Conservation (phyloP, 805 yeast species). For the Metschnikowia dekortorum region DNA sequence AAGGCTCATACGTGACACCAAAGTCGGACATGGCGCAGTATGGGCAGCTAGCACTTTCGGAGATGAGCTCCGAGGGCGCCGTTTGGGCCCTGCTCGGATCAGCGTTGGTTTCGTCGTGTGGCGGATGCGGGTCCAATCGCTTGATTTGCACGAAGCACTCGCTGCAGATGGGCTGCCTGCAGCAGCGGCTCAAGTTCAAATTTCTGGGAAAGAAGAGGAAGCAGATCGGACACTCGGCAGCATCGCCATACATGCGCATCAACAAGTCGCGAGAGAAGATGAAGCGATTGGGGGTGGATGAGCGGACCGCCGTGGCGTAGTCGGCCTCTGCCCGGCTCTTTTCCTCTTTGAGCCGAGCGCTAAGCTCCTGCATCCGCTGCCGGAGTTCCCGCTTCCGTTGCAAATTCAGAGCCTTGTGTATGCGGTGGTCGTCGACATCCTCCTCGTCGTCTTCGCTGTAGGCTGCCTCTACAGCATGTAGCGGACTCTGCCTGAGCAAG, state of each 20-base stretch:
- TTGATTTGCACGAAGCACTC: conserved; percentile 97
- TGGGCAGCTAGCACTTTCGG: conserved; percentile 90
- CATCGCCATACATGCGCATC: conserved; percentile 57
- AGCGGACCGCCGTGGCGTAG: conserved; percentile 24
- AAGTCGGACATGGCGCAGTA: conserved; percentile 86
- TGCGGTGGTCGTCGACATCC: conserved; percentile 59
- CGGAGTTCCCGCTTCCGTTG: conserved; percentile 49
- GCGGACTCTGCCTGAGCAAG: conserved; percentile 44
- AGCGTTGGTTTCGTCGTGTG: conserved; percentile 53
- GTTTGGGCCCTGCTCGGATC: conserved; percentile 27
- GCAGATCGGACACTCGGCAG: conserved; percentile 91
- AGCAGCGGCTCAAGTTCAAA: conserved; percentile 79
- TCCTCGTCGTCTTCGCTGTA: conserved; percentile 49
- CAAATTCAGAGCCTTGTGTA: conserved; percentile 45
- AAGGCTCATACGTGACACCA: conserved; percentile 78
- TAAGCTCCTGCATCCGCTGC: conserved; percentile 37
- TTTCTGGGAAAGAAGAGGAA: conserved; percentile 78
- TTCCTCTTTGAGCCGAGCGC: conserved; percentile 24
- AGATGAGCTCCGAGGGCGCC: conserved; percentile 61
- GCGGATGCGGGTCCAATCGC: conserved; percentile 88
- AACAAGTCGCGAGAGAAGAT: conserved; percentile 45
- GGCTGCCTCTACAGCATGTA: conserved; percentile 55
- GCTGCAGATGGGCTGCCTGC: conserved; percentile 89
- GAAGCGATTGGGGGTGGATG: conserved; percentile 1
- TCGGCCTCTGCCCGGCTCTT: conserved; percentile 34